These are phyloP conservation scores for Kazachstania kunashirensis DNA, from an alignment of 805 yeast species.

Conservation along the genomic window DNA sequence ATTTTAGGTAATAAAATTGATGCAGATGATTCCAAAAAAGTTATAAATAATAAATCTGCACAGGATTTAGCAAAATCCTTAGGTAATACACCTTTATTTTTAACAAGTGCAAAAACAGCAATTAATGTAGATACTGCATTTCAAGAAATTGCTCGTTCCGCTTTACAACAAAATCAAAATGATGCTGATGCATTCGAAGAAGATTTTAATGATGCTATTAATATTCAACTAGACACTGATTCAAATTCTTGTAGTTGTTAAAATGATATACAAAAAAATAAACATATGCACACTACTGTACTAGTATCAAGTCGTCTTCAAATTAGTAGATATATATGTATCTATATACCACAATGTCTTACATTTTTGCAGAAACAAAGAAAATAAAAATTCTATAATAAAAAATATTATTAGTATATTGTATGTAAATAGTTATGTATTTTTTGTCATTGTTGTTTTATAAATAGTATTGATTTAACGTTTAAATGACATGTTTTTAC, in stretches of 20 bases:
- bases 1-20: slow-evolving; percentile 92
- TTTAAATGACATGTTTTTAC: slow-evolving; percentile 25
- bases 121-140: slow-evolving; percentile 93
- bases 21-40: slow-evolving; percentile 82
- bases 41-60: slow-evolving; percentile 50
- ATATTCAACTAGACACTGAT: slow-evolving; percentile 84
- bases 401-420: too few relatives aligned
- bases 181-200: slow-evolving; percentile 76
- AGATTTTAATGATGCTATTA: slow-evolving; percentile 93
- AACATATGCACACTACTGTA: too few relatives aligned
- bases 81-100: slow-evolving; percentile 84
- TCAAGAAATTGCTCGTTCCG: slow-evolving; percentile 91
- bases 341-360: too few relatives aligned
- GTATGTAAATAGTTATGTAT: too few relatives aligned
- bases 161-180: slow-evolving; percentile 74
- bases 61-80: slow-evolving; percentile 50
- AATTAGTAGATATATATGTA: too few relatives aligned
- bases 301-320: too few relatives aligned
- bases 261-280: too few relatives aligned
- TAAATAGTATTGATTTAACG: slow-evolving; percentile 12
- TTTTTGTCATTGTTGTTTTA: too few relatives aligned
- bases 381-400: too few relatives aligned
- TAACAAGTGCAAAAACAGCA: slow-evolving; percentile 96
- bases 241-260: slow-evolving; percentile 66
- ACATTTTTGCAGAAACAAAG: too few relatives aligned